Evolutionary conservation across 2,329 filamentous ascomycete genomes (phyloP), one percentile per base, ranked within the genome.

Genomic region (Madurella fahalii): DNA sequence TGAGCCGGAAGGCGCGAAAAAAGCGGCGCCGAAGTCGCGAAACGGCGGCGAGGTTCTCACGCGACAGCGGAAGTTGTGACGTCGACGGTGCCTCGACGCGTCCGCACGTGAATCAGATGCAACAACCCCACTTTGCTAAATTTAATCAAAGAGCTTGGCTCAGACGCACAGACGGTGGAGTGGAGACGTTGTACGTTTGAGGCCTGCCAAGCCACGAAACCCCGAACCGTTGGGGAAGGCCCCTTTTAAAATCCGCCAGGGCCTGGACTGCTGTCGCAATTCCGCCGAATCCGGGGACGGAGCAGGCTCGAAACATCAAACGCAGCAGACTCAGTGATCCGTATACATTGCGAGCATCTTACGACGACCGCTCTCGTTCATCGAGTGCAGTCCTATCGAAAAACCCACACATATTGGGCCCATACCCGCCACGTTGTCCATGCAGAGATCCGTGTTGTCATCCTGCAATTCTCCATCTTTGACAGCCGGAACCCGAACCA

Each of bases 101-200:
- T 45, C 39, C 5, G 31, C 56, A 58, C 56, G 56, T 58, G 56
- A 44, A 39, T 9, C 17, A 18, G 13, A 30, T 20, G 17, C 40
- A 30, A 30, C 5, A 4, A 37, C 42, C 42, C 34, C 52, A 43
- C 46, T 20, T n/a, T 8, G 30, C 5, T 43, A n/a, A 47, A 49
- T 41, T 34, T 44, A 48, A 40, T 12, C 45, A n/a, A n/a, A 41
- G 25, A 25, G 40, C 43, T 54, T 50, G 43, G 43, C 47, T 34
- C 8, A 2, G 12, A 37, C 18, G 54, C 43, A 46, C 54, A 37
- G 34, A 20, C 41, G 32, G 15, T 25, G 5, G 7, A 16, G 51
- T 51, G 55, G 55, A 52, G 51, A 54, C 55, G 17, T n/a, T 5
- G 40, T 13, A 25, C 8, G 40, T 53, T 57, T 50, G 47, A 41